Base-by-base conservation (phyloP, 2,329 filamentous ascomycete genomes). In the Botrytis hyacinthi region DNA sequence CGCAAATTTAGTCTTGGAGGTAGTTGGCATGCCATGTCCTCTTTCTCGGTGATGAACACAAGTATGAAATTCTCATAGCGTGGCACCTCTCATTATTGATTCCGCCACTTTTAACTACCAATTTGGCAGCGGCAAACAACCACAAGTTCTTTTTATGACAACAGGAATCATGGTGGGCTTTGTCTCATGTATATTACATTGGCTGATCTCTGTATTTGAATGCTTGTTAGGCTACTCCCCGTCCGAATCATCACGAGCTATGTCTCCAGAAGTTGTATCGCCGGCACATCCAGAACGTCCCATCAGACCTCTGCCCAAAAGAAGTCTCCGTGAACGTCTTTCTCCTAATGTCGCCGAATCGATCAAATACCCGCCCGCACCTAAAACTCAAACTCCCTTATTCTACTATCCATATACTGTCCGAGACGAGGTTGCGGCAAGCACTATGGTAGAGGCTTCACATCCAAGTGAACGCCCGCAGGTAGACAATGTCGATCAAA, bases 221-320 rank as follows among this genome's bases (percentile, higher is more conserved):
- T 73, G 72, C 67, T 72, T 72, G 37, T 37, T 77, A 80, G 80
- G 78, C 70, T 80, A 78, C 74, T 79, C 78, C 61, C 78, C 79
- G 70, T 76, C 78, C 66, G 66, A 69, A 76, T 80, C 77, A 77
- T 78, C 81, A 83, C 83, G 78, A 78, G 79, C 81, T 66, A 91
- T 91, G 88, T 89, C 89, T 80, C 85, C 90, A 77, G 94, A 97
- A 85, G 92, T 92, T 74, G 87, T 90, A 76, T 96, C 94, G 74
- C 90, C 92, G 74, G 66, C 66, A 69, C 97, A 93, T 81, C 94
- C 94, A 77, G 93, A 97, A 81, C 91, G 96, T 83, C 92, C 95
- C 75, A 99, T 99, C 81, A 92, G 94, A 81, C 96, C 96, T 73
- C 85, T 99, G 75, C 96, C 96, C 61, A 96, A 93, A 84, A 92